Base-by-base conservation (phyloP, 495 filamentous ascomycete genomes). In the Penicillium argentinense region DNA sequence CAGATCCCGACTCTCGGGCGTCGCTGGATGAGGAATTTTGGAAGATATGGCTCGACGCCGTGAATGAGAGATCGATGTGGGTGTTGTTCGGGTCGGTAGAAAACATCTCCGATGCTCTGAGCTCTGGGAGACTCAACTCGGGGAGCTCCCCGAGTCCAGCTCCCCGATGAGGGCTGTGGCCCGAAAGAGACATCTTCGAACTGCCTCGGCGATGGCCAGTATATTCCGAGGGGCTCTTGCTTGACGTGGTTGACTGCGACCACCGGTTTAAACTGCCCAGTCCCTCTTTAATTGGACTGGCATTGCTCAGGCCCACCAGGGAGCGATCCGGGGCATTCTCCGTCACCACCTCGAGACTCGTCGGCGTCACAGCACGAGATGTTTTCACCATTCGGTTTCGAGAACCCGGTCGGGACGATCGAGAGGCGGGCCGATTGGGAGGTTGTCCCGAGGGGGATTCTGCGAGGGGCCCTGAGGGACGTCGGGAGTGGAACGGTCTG, bases 251-350 rank as follows among this genome's bases (percentile, higher is more conserved):
- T 3, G 86, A 89, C 21, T 85, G 80, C 21, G 87, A 91, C 89
- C 87, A 92, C 42, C 88, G 83, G 65, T 92, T 89, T 57, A 89
- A 75, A 47, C 83, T 89, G 24, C 80, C 82, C 30, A 89, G 67
- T 3, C 82, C 81, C 57, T 88, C 86, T 56, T 73, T 77, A 45
- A 83, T 66, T 42, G 68, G 75, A 36, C 70, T 68, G 36, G 62
- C 59, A 42, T 64, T 69, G 19, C 53, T 57, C 22, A 51, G 36
- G 22, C 40, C 50, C 4, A 43, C 54, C 18, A 49, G 19, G 12
- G 45, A 39, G 12, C 45, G 45, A 23, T 51, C 41, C 8, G 47
- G 42, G 19, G 22, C 44, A n/a, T 53, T 53, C 34, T 54, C 54
- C 36, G 58, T 44, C 6, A 54, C 41, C 29, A 53, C 42, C 1